These are phyloP conservation scores for Scortechinia acanthostroma DNA, from an alignment of 2,329 filamentous ascomycete genomes.

Conservation along the genomic window DNA sequence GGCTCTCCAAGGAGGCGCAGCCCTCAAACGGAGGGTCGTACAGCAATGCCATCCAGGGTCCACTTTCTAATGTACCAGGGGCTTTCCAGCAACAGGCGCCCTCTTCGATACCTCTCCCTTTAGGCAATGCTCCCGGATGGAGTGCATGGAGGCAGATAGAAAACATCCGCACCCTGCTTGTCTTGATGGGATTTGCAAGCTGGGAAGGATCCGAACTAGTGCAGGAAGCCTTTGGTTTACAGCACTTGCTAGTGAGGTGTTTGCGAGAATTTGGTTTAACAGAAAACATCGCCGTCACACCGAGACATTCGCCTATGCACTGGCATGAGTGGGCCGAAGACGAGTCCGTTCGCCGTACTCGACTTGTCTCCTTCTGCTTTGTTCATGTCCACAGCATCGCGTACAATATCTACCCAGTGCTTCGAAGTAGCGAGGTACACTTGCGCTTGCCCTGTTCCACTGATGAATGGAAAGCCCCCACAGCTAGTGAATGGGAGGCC, in stretches of 20 bases:
- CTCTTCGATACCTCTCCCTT: too few species aligned
- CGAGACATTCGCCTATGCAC: conserved; percentile 5
- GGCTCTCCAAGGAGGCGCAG: conserved; percentile 11
- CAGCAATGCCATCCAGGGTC: background rate
- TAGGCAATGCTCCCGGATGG: conserved; percentile 7
- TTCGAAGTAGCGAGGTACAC: conserved; percentile 24
- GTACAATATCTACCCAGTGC: conserved; percentile 24
- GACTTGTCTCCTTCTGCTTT: conserved; percentile 27
- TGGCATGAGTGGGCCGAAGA: conserved; percentile 21
- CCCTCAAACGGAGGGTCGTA: background rate
- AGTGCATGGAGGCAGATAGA: conserved; percentile 19
- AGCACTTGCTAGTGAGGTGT: conserved; percentile 20
- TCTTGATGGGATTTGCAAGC: conserved; percentile 26
- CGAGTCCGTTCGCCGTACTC: conserved; percentile 21
- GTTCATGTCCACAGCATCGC: conserved; percentile 27
- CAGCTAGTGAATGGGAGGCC: conserved; percentile 15
- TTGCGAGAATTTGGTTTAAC: conserved; percentile 21
- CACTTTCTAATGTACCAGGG: background rate
- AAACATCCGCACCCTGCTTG: conserved; percentile 19
- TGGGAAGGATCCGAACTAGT: conserved; percentile 23
- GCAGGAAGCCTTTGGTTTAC: conserved; percentile 22
- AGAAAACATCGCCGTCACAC: conserved; percentile 9
- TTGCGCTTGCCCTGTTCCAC: conserved; percentile 23
- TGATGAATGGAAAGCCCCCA: conserved; percentile 23
- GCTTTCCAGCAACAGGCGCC: background rate